Evolutionary conservation across 768 basidiomycete species (phyloP), one percentile per base, ranked within the genome.

Genomic region (Kwoniella mangroviensis): DNA sequence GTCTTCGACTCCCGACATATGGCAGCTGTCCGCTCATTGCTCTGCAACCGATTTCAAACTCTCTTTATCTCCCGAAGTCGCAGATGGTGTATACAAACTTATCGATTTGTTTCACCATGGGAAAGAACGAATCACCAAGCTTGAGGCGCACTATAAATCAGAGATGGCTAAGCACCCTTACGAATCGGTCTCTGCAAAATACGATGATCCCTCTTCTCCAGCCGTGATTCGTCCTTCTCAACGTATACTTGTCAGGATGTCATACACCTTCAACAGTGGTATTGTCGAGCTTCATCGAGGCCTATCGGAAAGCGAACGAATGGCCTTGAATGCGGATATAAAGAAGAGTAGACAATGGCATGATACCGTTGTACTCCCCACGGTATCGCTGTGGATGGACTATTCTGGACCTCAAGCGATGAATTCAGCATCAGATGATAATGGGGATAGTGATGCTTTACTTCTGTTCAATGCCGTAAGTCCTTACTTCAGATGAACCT

Each of bases 191-290:
- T 59, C 65, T 10, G 67, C 65, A 10, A 71, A 69, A 57, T 73
- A 74, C 92, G 93, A 74, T 28, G 69, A 53, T 51, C 60, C 21
- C 21, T 49, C 63, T 40, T 43, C 67, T 2, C 67, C 72, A 3
- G 57, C 54, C 10, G 17, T 70, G 34, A 24, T 62, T 51, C 67
- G 73, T 26, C 60, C 26, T 15, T 59, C 59, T 22, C 67, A 78
- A 40, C 65, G 68, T 24, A 73, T 81, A 69, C 51, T 76, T 45
- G 72, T 77, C 60, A 75, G 11, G 86, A 90, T 77, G 91, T 96
- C 90, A 0, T 85, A 95, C 68, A 88, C 87, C 4, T 98, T 98
- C 82, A 86, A 88, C 67, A 96, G 92, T 71, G 96, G 96, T 40
- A 88, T 90, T 79, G 90, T 98, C 21, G 88, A 89, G 61, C 85